Percentiles rank a stretch among this genome's conserved stretches.
Evolutionary conservation across 2,329 filamentous ascomycete genomes (phyloP).

Genomic region (Colletotrichum melonis): DNA sequence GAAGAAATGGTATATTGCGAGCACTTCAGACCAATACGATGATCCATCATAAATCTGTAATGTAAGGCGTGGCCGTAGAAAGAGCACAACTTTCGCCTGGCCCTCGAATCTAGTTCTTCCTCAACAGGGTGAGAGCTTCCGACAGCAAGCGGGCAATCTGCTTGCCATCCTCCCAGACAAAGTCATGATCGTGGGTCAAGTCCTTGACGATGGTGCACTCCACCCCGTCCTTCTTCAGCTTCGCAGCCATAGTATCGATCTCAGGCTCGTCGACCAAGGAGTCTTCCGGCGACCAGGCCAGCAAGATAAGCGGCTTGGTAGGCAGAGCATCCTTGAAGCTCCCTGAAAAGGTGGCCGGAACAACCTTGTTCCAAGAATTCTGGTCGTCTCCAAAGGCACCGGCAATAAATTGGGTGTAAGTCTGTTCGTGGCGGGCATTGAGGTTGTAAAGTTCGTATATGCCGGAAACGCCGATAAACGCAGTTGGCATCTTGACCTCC

Average conservation of each 20-base stretch:
- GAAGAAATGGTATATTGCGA: slow-evolving; percentile 16
- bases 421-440: slow-evolving; percentile 54
- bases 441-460: slow-evolving; percentile 74
- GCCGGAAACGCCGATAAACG: slow-evolving; percentile 71
- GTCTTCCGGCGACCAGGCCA: slow-evolving; percentile 61
- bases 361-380: slow-evolving; percentile 63
- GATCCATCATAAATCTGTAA: not conserved
- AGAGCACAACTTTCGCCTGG: not conserved
- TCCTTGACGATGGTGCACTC: slow-evolving; percentile 48
- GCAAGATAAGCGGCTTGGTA: slow-evolving; percentile 46
- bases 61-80: not conserved
- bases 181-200: slow-evolving; percentile 70
- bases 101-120: not conserved
- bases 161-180: slow-evolving; percentile 69
- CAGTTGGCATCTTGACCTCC: slow-evolving; percentile 55
- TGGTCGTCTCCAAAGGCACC: slow-evolving; percentile 70
- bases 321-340: slow-evolving; percentile 55
- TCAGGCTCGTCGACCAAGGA: slow-evolving; percentile 67
- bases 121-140: slow-evolving; percentile 38
- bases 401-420: slow-evolving; percentile 68
- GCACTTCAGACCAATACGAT: not conserved
- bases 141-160: slow-evolving; percentile 63
- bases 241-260: slow-evolving; percentile 64
- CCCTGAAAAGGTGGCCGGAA: slow-evolving; percentile 60
- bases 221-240: slow-evolving; percentile 54